These are phyloP conservation scores for Eutrema yunnanense DNA, from an alignment of 345 rosid genomes.

Conservation along the genomic window DNA sequence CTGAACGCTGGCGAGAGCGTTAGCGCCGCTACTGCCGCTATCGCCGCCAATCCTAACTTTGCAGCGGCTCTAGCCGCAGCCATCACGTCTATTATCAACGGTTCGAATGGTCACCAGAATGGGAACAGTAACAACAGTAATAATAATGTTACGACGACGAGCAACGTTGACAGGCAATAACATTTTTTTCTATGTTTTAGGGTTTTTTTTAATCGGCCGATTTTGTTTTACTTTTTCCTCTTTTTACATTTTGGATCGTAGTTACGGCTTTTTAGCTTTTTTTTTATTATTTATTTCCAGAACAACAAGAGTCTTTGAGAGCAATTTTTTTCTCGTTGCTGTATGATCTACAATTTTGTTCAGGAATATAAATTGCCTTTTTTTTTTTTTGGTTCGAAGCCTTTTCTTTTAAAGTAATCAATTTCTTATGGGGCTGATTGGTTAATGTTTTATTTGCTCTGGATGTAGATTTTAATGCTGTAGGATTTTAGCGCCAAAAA, in stretches of 20 bases:
- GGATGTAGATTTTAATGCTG: too few species aligned
- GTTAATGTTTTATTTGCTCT: too few species aligned
- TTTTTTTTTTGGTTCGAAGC: too few species aligned
- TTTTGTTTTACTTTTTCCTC: not conserved
- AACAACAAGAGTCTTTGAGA: not conserved
- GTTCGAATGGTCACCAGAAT: constrained; percentile 26
- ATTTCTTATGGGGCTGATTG: too few species aligned
- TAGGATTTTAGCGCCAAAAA: too few species aligned
- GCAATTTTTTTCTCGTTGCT: not conserved
- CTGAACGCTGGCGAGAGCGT: constrained; percentile 45
- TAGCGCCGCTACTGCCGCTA: constrained; percentile 46
- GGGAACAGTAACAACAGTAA: constrained; percentile 16
- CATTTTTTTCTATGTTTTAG: constrained; percentile 7
- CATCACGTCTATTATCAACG: constrained; percentile 74
- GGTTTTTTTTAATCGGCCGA: not conserved
- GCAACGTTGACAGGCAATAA: constrained; percentile 28
- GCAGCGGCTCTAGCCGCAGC: constrained; percentile 96
- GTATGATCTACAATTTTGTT: constrained; percentile 6
- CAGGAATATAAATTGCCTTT: not conserved
- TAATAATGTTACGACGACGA: constrained; percentile 18
- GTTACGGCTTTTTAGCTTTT: not conserved
- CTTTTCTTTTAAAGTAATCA: too few species aligned
- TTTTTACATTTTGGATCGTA: not conserved
- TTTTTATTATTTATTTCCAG: not conserved
- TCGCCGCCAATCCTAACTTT: constrained; percentile 86